These are phyloP conservation scores for Chlamydomonas incerta DNA, from an alignment of 139 green algal species.

Conservation along the genomic window DNA sequence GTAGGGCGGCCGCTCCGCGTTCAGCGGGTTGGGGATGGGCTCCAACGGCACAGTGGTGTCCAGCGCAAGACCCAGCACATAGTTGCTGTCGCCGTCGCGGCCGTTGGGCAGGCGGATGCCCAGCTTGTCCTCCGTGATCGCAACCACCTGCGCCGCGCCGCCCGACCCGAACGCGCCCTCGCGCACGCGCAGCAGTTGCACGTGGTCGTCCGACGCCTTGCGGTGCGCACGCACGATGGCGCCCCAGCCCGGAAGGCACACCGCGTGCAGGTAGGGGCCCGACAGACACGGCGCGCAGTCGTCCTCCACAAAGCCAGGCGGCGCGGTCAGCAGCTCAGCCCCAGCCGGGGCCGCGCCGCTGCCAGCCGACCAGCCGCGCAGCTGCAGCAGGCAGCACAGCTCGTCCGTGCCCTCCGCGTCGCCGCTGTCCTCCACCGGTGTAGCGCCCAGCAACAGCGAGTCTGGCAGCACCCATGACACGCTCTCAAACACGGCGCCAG, in stretches of 20 bases:
- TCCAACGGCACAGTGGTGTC: constrained; percentile 27
- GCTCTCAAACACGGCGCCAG: constrained; percentile 18
- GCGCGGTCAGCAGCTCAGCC: background rate
- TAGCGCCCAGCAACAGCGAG: constrained; percentile 3
- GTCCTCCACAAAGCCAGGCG: constrained; percentile 3
- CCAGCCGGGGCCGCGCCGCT: background rate
- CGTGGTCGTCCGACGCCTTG: constrained; percentile 67
- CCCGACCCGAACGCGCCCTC: background rate
- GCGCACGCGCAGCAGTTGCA: constrained; percentile 48
- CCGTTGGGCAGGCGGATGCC: constrained; percentile 70
- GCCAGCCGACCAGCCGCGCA: background rate
- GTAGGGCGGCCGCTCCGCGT: constrained; percentile 47
- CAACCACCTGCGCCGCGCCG: constrained; percentile 15
- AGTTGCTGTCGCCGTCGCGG: constrained; percentile 65
- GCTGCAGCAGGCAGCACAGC: constrained; percentile 29
- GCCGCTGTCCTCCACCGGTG: background rate
- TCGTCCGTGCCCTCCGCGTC: constrained; percentile 6
- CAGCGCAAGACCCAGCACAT: constrained; percentile 67
- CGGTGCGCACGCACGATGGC: constrained; percentile 56
- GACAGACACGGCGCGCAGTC: constrained; percentile 27
- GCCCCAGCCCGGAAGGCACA: constrained; percentile 49
- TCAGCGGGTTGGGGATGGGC: constrained; percentile 51
- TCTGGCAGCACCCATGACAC: constrained; percentile 6
- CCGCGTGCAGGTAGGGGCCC: constrained; percentile 48
- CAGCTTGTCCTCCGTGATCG: constrained; percentile 62